Evolutionary conservation across 1,284 basidiomycete species (phyloP).

Genomic region (Apiotrichum akiyoshidainum): DNA sequence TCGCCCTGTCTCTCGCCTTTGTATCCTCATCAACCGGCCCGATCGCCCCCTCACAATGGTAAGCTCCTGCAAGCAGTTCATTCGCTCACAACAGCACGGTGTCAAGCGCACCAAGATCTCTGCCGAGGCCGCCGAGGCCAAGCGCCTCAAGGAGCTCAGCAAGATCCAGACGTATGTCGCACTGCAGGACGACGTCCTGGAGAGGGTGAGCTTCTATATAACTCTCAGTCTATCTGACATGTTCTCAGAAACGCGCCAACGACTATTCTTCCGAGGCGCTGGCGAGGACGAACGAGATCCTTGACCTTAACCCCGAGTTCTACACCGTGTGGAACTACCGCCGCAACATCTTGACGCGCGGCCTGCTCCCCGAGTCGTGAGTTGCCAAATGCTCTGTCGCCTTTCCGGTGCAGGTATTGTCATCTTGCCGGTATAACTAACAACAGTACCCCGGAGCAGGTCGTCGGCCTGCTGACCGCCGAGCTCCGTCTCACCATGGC

Average conservation of each 20-base stretch:
- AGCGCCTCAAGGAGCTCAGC: constrained; percentile 64
- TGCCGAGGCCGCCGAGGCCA: constrained; percentile 63
- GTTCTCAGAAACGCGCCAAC: constrained; percentile 62
- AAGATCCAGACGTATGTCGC: constrained; percentile 72
- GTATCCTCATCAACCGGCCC: background rate
- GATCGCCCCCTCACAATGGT: constrained; percentile 10
- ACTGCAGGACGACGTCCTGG: constrained; percentile 64
- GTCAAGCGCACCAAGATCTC: constrained; percentile 68
- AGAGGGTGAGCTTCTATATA: constrained; percentile 57
- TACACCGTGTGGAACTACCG: constrained; percentile 94
- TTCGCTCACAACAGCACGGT: constrained; percentile 58
- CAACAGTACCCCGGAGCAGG: constrained; percentile 53
- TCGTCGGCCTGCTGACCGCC: constrained; percentile 62
- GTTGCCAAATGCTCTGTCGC: constrained; percentile 18
- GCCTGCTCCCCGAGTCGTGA: constrained; percentile 67
- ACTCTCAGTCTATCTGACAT: constrained; percentile 1
- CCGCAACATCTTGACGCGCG: constrained; percentile 68
- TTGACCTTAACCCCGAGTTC: constrained; percentile 80
- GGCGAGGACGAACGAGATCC: constrained; percentile 67
- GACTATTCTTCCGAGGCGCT: constrained; percentile 70
- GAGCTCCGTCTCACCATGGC: constrained; percentile 78
- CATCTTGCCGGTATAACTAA: too few species aligned
- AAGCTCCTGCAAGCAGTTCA: background rate
- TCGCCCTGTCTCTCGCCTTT: background rate
- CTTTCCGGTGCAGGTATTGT: too few species aligned